Conservation (phyloP, 441 rosid species). For the Aquilaria agallochum region DNA sequence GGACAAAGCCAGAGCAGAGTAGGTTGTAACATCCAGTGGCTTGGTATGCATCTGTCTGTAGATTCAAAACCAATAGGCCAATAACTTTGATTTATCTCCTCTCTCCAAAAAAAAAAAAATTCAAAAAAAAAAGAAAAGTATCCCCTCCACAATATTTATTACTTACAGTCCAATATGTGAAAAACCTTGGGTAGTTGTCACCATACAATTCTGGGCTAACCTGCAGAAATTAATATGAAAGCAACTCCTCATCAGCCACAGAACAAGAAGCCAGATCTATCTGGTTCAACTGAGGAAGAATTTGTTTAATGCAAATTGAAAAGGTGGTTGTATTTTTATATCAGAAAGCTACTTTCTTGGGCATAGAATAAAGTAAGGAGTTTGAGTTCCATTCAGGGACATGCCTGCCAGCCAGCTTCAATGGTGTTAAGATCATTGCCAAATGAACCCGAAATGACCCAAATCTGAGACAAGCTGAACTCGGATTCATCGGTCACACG, state of each 20-base stretch:
- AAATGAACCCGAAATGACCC: constrained; percentile 75
- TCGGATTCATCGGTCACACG: constrained; percentile 49
- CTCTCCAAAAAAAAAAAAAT: not conserved
- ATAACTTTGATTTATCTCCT: not conserved
- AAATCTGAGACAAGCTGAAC: constrained; percentile 66
- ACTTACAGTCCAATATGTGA: constrained; percentile 79
- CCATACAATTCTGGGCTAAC: constrained; percentile 76
- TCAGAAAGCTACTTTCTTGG: too few species aligned
- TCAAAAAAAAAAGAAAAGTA: too few species aligned
- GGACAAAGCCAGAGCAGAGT: constrained; percentile 70
- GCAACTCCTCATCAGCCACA: constrained; percentile 1
- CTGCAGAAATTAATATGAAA: constrained; percentile 30
- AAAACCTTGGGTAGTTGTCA: constrained; percentile 70
- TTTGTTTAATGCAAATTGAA: too few species aligned
- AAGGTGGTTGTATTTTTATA: too few species aligned
- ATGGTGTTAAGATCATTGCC: constrained; percentile 67
- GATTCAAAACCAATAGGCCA: constrained; percentile 1
- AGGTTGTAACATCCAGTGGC: constrained; percentile 73
- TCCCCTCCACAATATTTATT: not conserved
- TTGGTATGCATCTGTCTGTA: constrained; percentile 73
- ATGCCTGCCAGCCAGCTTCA: constrained; percentile 84
- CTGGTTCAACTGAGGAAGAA: too few species aligned
- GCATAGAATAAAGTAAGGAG: too few species aligned
- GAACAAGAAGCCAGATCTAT: too few species aligned
- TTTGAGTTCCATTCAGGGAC: constrained; percentile 2